Conservation (phyloP, 163 green algal species). For the Prototheca wickerhamii region DNA sequence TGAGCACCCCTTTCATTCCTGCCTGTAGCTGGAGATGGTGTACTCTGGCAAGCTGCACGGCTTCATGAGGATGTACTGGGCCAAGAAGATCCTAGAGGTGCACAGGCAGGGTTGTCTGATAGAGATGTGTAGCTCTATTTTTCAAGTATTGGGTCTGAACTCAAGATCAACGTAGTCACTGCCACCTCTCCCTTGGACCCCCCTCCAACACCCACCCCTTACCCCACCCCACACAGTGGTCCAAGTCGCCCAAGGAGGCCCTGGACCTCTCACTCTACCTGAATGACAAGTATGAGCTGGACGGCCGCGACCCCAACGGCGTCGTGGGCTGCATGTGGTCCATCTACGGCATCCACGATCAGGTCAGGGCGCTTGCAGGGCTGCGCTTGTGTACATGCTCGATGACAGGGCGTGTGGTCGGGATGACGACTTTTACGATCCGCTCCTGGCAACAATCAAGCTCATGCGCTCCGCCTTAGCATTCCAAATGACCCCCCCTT, state of each 20-base stretch:
- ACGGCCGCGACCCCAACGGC: slow-evolving; percentile 91
- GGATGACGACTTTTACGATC: neutral
- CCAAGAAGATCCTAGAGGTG: slow-evolving; percentile 79
- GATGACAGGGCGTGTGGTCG: neutral
- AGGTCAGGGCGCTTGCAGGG: slow-evolving; percentile 46
- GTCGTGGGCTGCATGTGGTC: slow-evolving; percentile 97
- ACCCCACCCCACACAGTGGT: slow-evolving; percentile 44
- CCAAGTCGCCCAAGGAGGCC: slow-evolving; percentile 59
- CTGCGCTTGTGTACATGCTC: no score
- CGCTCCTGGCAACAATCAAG: neutral
- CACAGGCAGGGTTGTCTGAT: neutral
- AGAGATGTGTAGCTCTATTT: neutral
- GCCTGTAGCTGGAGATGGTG: slow-evolving; percentile 73
- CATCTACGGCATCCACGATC: slow-evolving; percentile 93
- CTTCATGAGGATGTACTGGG: slow-evolving; percentile 99
- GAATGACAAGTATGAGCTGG: slow-evolving; percentile 82
- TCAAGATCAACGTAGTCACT: no score
- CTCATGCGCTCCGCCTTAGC: neutral
- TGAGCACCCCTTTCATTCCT: neutral
- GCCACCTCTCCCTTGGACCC: neutral
- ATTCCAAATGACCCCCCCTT: no score
- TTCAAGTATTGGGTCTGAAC: neutral
- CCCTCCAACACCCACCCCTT: neutral
- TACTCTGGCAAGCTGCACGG: slow-evolving; percentile 95
- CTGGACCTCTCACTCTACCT: slow-evolving; percentile 54